Evolutionary conservation across 2,329 filamentous ascomycete species (phyloP).

Genomic region (Colletotrichum aenigma): DNA sequence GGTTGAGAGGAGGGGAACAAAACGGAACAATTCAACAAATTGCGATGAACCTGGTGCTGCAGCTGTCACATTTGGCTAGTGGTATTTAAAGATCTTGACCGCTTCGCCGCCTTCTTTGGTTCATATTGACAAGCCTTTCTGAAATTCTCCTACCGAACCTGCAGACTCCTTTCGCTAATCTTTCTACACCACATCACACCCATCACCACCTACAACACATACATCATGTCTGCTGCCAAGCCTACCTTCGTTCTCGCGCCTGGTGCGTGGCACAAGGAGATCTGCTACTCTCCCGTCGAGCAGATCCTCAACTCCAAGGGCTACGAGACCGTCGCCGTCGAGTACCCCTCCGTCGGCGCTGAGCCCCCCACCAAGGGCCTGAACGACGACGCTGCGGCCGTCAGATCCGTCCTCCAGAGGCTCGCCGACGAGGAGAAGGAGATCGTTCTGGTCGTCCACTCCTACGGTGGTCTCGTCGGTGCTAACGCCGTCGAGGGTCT

Average conservation of each 20-base stretch:
- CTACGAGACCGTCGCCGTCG: slow-evolving; percentile 33
- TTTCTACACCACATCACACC: background rate
- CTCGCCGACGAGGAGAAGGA: slow-evolving; percentile 39
- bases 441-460: slow-evolving; percentile 46
- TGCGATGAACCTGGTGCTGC: background rate
- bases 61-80: background rate
- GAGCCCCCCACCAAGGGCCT: slow-evolving; percentile 27
- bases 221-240: background rate
- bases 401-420: slow-evolving; percentile 27
- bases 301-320: slow-evolving; percentile 32
- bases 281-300: slow-evolving; percentile 30
- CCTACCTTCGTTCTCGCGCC: slow-evolving; percentile 39
- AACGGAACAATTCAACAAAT: background rate
- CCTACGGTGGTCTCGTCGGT: slow-evolving; percentile 44
- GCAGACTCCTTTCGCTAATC: background rate
- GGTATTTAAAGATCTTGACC: background rate
- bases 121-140: background rate
- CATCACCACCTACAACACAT: background rate
- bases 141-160: background rate
- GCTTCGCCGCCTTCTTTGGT: background rate
- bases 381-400: slow-evolving; percentile 33
- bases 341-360: slow-evolving; percentile 36
- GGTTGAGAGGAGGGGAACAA: background rate
- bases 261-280: slow-evolving; percentile 40
- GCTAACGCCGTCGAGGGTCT: slow-evolving; percentile 40